phyloP scores from a whole-genome alignment of 1,284 basidiomycete species.

The Tetrapyrgos nigripes region DNA sequence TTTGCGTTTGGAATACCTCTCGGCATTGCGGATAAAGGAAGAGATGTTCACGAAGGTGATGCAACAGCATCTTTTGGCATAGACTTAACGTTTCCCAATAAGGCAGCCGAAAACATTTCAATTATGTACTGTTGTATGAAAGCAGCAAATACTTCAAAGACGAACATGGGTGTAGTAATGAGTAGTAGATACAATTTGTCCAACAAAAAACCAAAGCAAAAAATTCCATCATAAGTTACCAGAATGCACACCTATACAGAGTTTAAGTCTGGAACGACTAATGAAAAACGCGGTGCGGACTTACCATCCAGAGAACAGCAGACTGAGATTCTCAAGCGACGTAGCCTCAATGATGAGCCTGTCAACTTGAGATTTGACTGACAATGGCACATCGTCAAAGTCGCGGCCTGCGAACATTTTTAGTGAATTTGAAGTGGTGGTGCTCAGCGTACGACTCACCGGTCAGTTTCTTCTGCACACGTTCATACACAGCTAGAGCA shows the following conservation, averaged over 20 bases:
- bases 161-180: neutral
- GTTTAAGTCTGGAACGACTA: neutral
- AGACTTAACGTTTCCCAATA: neutral
- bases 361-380: slow-evolving; percentile 84
- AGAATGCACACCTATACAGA: slow-evolving; percentile 53
- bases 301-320: slow-evolving; percentile 96
- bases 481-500: slow-evolving; percentile 89
- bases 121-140: too few species aligned
- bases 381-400: slow-evolving; percentile 82
- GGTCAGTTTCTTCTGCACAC: slow-evolving; percentile 92
- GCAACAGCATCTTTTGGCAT: neutral
- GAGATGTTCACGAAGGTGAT: neutral
- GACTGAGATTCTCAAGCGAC: slow-evolving; percentile 91
- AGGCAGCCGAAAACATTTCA: neutral
- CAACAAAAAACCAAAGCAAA: neutral
- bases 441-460: slow-evolving; percentile 46
- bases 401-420: slow-evolving; percentile 69
- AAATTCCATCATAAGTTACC: slow-evolving; percentile 40
- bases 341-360: slow-evolving; percentile 92
- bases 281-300: slow-evolving; percentile 19
- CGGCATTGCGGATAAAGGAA: slow-evolving; percentile 56
- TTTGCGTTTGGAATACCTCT: slow-evolving; percentile 80
- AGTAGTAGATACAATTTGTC: neutral
- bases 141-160: too few species aligned
- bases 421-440: slow-evolving; percentile 9